These are phyloP conservation scores for Apium graveolens DNA, from an alignment of 129 eudicot genomes.

Conservation along the genomic window DNA sequence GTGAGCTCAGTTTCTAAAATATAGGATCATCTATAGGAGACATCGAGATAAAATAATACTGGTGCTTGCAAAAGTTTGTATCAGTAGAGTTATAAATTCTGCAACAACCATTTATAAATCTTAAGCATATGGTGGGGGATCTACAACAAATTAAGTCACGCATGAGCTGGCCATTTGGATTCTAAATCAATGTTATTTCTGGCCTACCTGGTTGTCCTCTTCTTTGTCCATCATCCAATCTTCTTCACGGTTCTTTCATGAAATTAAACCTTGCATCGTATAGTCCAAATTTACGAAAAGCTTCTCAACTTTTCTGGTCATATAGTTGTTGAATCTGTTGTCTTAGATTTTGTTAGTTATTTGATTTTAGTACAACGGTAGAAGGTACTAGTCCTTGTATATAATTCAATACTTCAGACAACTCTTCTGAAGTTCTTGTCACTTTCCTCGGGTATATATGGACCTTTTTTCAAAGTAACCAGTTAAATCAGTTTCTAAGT, in stretches of 20 bases:
- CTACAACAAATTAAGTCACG: slow-evolving; percentile 13
- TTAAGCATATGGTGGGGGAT: slow-evolving; percentile 27
- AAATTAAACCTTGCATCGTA: slow-evolving; percentile 4
- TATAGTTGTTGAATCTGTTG: slow-evolving; percentile 11
- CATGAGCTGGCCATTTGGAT: slow-evolving; percentile 28
- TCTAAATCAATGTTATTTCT: slow-evolving; percentile 7
- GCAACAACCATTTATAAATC: slow-evolving; percentile 10
- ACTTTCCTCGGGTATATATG: not conserved
- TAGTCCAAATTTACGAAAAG: slow-evolving; percentile 20
- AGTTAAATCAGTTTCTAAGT: too few relatives aligned
- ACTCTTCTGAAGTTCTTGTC: not conserved
- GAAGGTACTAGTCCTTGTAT: not conserved
- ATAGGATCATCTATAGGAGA: slow-evolving; percentile 29
- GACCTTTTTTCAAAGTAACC: too few relatives aligned
- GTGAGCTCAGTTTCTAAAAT: slow-evolving; percentile 39
- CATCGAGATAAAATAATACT: slow-evolving; percentile 20
- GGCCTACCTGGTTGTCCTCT: slow-evolving; percentile 16
- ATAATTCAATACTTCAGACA: not conserved
- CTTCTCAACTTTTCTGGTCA: slow-evolving; percentile 17
- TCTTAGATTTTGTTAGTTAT: slow-evolving; percentile 17
- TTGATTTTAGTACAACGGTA: slow-evolving; percentile 10
- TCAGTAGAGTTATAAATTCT: not conserved
- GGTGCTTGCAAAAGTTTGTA: not conserved
- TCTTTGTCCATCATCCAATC: slow-evolving; percentile 8
- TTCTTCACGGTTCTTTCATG: slow-evolving; percentile 11